Evolutionary conservation across 148 eudicot genomes (phyloP).

Genomic region (Polygonum aviculare): DNA sequence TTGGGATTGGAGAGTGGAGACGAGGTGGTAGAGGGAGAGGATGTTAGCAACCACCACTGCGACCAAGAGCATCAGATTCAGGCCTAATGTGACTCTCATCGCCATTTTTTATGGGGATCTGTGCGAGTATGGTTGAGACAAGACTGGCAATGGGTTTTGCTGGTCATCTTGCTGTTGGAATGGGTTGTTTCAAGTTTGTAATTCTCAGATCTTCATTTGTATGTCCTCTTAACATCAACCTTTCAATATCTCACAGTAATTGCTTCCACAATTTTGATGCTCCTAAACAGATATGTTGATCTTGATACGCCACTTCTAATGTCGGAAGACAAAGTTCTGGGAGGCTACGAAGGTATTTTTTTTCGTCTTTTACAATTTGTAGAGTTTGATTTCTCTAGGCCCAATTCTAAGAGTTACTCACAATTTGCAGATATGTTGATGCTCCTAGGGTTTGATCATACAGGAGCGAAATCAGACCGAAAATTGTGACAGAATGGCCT

Average conservation of each 20-base stretch:
- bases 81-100: conserved; percentile 70
- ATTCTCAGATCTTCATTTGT: not conserved
- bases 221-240: not conserved
- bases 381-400: too few relatives aligned
- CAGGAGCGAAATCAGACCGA: too few relatives aligned
- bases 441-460: too few relatives aligned
- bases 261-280: not conserved
- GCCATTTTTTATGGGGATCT: too few relatives aligned
- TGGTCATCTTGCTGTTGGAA: conserved; percentile 88
- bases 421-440: too few relatives aligned
- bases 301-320: conserved; percentile 78
- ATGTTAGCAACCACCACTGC: conserved; percentile 90
- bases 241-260: not conserved
- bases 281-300: conserved; percentile 57
- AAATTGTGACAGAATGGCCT: too few relatives aligned
- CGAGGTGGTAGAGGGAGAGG: conserved; percentile 85
- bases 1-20: conserved; percentile 53
- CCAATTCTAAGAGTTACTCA: too few relatives aligned
- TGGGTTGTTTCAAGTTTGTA: conserved; percentile 74
- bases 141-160: conserved; percentile 96
- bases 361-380: not conserved
- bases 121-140: conserved; percentile 97
- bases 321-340: conserved; percentile 76
- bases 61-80: conserved; percentile 55
- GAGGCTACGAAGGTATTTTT: conserved; percentile 72